Percentiles rank a stretch among this genome's conserved stretches.
Conservation (phyloP, 495 filamentous ascomycete species). For the Pseudotulostoma volvatum region DNA sequence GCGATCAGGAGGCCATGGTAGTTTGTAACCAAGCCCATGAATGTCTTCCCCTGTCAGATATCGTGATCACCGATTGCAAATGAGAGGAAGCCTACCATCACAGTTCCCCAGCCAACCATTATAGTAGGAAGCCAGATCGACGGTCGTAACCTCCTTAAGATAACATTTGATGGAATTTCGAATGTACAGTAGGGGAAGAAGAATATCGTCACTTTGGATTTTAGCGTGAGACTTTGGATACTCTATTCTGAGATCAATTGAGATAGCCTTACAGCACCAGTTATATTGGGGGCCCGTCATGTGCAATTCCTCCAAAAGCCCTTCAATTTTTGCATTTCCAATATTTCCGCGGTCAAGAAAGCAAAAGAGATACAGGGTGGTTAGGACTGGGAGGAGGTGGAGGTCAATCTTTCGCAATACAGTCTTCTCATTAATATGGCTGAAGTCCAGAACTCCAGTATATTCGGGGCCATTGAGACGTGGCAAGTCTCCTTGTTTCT, state of each 20-base stretch:
- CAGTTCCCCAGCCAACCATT: slow-evolving; percentile 41
- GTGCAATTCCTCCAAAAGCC: slow-evolving; percentile 42
- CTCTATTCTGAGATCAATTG: no score
- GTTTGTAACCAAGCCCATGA: slow-evolving; percentile 53
- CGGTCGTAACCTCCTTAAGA: slow-evolving; percentile 55
- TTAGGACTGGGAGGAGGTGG: slow-evolving; percentile 47
- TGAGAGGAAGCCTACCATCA: no score
- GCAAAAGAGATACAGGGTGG: slow-evolving; percentile 52
- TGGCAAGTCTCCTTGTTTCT: no score
- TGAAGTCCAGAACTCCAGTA: not conserved
- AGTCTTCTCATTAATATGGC: slow-evolving; percentile 38
- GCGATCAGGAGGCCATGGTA: slow-evolving; percentile 46
- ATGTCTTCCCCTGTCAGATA: no score
- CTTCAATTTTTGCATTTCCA: slow-evolving; percentile 43
- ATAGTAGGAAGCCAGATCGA: slow-evolving; percentile 42
- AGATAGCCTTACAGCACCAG: no score
- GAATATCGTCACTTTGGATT: no score
- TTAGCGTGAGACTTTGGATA: no score
- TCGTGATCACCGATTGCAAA: no score
- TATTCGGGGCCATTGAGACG: no score
- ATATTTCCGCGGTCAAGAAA: slow-evolving; percentile 64
- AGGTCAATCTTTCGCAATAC: slow-evolving; percentile 50
- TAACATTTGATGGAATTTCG: slow-evolving; percentile 55
- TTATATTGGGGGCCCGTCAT: no score
- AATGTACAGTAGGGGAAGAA: slow-evolving; percentile 64